Conservation (phyloP, 306 rosid genomes). For the Pueraria montana region DNA sequence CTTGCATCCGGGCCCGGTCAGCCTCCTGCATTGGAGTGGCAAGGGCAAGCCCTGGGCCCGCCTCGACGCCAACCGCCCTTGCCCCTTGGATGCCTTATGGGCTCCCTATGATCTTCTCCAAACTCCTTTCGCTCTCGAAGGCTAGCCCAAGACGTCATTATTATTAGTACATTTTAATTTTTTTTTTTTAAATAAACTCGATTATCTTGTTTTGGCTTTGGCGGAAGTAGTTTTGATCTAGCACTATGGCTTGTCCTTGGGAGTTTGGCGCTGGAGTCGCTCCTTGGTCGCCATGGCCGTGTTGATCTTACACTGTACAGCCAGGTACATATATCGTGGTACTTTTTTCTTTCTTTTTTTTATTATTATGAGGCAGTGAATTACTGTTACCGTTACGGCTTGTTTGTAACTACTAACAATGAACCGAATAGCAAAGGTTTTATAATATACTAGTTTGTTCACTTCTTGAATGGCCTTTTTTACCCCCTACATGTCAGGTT, state of each 20-base stretch:
- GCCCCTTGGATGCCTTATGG: slow-evolving; percentile 94
- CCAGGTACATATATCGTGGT: slow-evolving; percentile 3
- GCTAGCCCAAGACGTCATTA: slow-evolving; percentile 40
- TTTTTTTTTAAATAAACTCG: not conserved
- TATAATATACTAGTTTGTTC: not conserved
- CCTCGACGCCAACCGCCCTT: slow-evolving; percentile 81
- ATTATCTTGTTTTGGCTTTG: not conserved
- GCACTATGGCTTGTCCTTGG: not conserved
- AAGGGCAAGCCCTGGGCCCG: slow-evolving; percentile 98
- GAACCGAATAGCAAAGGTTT: not conserved
- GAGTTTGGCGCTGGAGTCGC: slow-evolving; percentile 61
- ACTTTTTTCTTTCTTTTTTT: not conserved
- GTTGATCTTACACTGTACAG: slow-evolving; percentile 26
- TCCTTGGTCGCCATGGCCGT: slow-evolving; percentile 15
- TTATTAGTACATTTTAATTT: not conserved
- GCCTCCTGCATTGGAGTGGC: slow-evolving; percentile 97
- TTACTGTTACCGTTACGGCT: not conserved
- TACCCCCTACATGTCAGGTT: not conserved
- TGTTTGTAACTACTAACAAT: slow-evolving; percentile 1
- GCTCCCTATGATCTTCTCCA: slow-evolving; percentile 87
- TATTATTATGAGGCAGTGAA: not conserved
- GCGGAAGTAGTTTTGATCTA: slow-evolving; percentile 15
- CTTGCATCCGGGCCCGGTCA: slow-evolving; percentile 91
- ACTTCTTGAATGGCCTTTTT: not conserved
- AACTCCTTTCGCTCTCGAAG: slow-evolving; percentile 72